Percentiles rank a stretch among this genome's conserved stretches.
These are phyloP conservation scores for Komagataella pastoris DNA, from an alignment of 805 yeast genomes.

Conservation along the genomic window DNA sequence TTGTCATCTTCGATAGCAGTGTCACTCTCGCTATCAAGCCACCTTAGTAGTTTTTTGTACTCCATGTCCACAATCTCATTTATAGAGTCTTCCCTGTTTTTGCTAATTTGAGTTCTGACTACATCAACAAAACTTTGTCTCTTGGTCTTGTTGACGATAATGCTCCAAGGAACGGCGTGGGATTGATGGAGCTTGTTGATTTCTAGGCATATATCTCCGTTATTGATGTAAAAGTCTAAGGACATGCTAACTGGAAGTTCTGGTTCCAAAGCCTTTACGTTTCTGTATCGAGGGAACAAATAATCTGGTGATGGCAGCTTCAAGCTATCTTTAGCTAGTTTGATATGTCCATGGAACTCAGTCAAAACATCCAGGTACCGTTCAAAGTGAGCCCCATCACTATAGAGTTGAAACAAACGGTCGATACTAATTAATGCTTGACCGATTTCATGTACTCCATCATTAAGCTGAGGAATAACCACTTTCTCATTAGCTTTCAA, in stretches of 20 bases:
- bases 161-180: slow-evolving; percentile 50
- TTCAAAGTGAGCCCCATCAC: background rate
- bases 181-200: slow-evolving; percentile 35
- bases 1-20: slow-evolving; percentile 1
- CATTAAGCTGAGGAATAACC: slow-evolving; percentile 26
- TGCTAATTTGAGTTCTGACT: slow-evolving; percentile 39
- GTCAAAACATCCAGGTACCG: background rate
- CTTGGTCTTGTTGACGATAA: slow-evolving; percentile 29
- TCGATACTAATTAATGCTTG: slow-evolving; percentile 30
- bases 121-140: slow-evolving; percentile 41
- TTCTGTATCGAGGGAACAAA: slow-evolving; percentile 42
- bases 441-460: slow-evolving; percentile 20
- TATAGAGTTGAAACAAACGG: slow-evolving; percentile 16
- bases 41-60: slow-evolving; percentile 19
- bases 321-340: slow-evolving; percentile 21
- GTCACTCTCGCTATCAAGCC: slow-evolving; percentile 8
- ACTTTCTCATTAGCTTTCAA: slow-evolving; percentile 21
- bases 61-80: slow-evolving; percentile 25
- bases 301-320: slow-evolving; percentile 40
- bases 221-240: slow-evolving; percentile 44
- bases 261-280: slow-evolving; percentile 26
- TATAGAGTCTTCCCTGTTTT: slow-evolving; percentile 24
- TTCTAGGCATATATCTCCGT: slow-evolving; percentile 52
- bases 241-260: slow-evolving; percentile 31
- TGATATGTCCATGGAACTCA: slow-evolving; percentile 7